Percentiles rank a stretch among this genome's conserved stretches.
Conservation (phyloP, 495 filamentous ascomycete species). For the Tuber calosporum region DNA sequence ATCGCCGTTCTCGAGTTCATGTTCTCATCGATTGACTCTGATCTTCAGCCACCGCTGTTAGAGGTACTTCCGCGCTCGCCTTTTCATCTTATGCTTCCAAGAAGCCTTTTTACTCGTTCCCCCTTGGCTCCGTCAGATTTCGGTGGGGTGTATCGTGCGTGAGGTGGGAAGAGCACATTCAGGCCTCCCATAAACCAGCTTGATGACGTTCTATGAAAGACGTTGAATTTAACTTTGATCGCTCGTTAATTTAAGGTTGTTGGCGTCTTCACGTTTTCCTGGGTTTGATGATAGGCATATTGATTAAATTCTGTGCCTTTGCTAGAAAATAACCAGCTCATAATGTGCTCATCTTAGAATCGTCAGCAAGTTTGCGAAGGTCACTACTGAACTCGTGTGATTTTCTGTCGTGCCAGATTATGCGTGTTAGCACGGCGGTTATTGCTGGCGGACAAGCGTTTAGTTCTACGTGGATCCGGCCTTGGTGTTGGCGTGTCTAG, state of each 20-base stretch:
- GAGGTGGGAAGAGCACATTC: not conserved
- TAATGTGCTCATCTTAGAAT: not conserved
- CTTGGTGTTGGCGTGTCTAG: not conserved
- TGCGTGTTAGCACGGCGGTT: not conserved
- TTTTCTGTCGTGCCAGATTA: not conserved
- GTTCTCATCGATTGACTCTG: not conserved
- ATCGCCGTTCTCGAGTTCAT: not conserved
- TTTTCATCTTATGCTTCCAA: not conserved
- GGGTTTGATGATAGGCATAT: not conserved
- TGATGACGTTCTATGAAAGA: not conserved
- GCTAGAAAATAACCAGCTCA: not conserved
- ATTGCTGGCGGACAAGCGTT: not conserved
- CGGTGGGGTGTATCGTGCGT: not conserved
- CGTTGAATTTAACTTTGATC: conserved; percentile 1
- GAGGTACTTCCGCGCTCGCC: not conserved
- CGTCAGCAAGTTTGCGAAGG: not conserved
- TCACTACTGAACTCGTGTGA: not conserved
- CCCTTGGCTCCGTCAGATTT: not conserved
- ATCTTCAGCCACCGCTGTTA: not conserved
- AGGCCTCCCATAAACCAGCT: not conserved
- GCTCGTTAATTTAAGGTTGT: not conserved
- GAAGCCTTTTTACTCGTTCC: not conserved
- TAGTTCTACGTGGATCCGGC: not conserved
- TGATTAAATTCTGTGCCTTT: not conserved
- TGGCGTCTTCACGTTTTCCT: not conserved